Conservation (phyloP, 352 stramenopile genomes). For the Pythium phragmitis region DNA sequence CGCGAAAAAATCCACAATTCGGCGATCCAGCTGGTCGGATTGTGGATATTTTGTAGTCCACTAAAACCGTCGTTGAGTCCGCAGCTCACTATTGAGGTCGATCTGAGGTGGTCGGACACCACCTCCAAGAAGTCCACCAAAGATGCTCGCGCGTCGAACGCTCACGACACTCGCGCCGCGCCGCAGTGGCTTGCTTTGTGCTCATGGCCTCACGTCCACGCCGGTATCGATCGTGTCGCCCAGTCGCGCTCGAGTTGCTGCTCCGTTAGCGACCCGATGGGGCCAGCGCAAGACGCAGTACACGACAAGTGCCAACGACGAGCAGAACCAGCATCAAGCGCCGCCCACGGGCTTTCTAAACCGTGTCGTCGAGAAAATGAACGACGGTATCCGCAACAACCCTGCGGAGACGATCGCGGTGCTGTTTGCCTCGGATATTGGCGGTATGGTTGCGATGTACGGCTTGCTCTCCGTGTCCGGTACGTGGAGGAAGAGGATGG, state of each 20-base stretch:
- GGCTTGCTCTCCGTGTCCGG: slow-evolving; percentile 60
- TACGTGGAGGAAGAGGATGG: slow-evolving; percentile 10
- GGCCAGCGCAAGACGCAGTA: slow-evolving; percentile 12
- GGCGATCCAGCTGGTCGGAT: background rate
- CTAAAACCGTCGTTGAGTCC: background rate
- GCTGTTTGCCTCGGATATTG: slow-evolving; percentile 81
- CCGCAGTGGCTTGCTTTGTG: background rate
- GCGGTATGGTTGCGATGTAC: slow-evolving; percentile 79
- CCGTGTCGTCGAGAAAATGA: slow-evolving; percentile 69
- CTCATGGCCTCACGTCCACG: slow-evolving; percentile 3
- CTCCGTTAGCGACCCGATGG: background rate
- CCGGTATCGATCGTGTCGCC: background rate
- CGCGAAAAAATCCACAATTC: background rate
- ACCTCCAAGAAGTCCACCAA: background rate
- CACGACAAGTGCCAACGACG: slow-evolving; percentile 15
- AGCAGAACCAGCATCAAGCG: background rate
- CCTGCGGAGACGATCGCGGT: slow-evolving; percentile 74
- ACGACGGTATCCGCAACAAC: slow-evolving; percentile 71
- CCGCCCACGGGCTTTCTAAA: slow-evolving; percentile 44
- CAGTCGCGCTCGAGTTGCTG: background rate
- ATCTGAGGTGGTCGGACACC: background rate
- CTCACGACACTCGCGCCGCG: slow-evolving; percentile 11
- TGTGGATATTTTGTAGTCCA: slow-evolving; percentile 1
- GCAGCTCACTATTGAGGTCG: background rate
- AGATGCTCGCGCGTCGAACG: slow-evolving; percentile 8